Percentiles rank a stretch among this genome's conserved stretches.
Conservation (phyloP, 2,329 filamentous ascomycete species). For the Pseudocercospora macadamiae region DNA sequence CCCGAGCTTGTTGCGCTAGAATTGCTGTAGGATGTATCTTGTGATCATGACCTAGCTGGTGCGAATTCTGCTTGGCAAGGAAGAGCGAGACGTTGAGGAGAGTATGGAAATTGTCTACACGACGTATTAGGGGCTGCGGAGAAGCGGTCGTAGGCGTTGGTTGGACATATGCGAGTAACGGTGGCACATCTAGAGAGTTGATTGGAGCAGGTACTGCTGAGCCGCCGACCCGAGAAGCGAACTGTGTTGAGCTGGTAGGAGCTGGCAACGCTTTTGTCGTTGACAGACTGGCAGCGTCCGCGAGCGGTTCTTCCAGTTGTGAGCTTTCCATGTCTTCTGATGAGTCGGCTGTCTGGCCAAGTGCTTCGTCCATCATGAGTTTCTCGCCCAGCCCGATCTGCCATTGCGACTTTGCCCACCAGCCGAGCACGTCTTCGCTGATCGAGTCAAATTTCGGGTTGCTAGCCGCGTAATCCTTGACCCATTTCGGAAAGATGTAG, state of each 20-base stretch:
- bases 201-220: conserved; percentile 12
- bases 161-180: conserved; percentile 82
- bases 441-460: conserved; percentile 86
- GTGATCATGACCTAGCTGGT: conserved; percentile 71
- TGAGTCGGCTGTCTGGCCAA: conserved; percentile 49
- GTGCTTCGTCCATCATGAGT: conserved; percentile 69
- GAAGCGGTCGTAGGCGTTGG: conserved; percentile 42
- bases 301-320: conserved; percentile 27
- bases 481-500: conserved; percentile 91
- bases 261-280: conserved; percentile 56
- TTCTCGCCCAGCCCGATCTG: conserved; percentile 79
- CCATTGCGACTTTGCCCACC: conserved; percentile 96
- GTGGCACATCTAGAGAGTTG: conserved; percentile 60
- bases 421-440: conserved; percentile 87
- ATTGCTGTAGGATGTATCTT: conserved; percentile 85
- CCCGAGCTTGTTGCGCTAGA: conserved; percentile 77
- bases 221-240: conserved; percentile 40
- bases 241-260: conserved; percentile 51
- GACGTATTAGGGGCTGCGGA: conserved; percentile 69
- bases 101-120: conserved; percentile 84
- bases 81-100: conserved; percentile 81
- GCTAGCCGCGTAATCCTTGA: conserved; percentile 77
- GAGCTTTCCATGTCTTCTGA: conserved; percentile 34
- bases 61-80: conserved; percentile 76
- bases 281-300: conserved; percentile 38